Base-by-base conservation (phyloP, 805 yeast species). In the Tetrapisispora phaffii region DNA sequence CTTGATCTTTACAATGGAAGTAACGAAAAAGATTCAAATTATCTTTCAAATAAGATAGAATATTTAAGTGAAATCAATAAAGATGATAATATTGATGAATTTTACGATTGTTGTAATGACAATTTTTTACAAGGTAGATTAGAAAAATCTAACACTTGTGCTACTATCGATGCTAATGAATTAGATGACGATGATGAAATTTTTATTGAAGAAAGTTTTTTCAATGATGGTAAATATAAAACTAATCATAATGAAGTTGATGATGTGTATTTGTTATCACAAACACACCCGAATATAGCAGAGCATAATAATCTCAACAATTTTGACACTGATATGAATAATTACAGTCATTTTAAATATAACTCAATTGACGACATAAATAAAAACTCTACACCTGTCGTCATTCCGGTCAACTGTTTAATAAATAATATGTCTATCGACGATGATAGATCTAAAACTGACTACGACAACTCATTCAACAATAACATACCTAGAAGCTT, bases 401-500 rank as follows among this genome's bases (percentile, higher is more conserved):
- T 23, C 9, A 17, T 32, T 13, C 38, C 45, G 15, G 45, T 37
- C 2, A 43, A 51, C 42, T 47, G 46, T 45, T 34, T 53, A 31
- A 38, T 52, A 46, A 53, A 51, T 45, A 51, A 50, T 34, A 51
- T 54, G 54, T 54, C 56, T 3, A 50, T 54, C 24, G 58, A 50
- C 42, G 56, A 54, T 42, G 41, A 38, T 12, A 19, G 21, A 7
- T 22, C 22, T 3, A 36, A 24, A 23, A 16, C 10, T 6, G 31
- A 36, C 10, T 24, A 19, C 13, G 41, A 38, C 17, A 38, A 28
- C 19, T 38, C 41, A 17, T 26, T 38, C 9, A 38, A 12, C 35
- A 49, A 49, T 28, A 46, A 46, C 34, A 47, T 53, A 45, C 58
- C 58, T 41, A 50, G 58, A 51, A 53, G 53, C 43, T 52, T 54